Percentiles rank a stretch among this genome's conserved stretches.
Conservation (phyloP, 768 basidiomycete species). For the Macrolepiota dolichaula region DNA sequence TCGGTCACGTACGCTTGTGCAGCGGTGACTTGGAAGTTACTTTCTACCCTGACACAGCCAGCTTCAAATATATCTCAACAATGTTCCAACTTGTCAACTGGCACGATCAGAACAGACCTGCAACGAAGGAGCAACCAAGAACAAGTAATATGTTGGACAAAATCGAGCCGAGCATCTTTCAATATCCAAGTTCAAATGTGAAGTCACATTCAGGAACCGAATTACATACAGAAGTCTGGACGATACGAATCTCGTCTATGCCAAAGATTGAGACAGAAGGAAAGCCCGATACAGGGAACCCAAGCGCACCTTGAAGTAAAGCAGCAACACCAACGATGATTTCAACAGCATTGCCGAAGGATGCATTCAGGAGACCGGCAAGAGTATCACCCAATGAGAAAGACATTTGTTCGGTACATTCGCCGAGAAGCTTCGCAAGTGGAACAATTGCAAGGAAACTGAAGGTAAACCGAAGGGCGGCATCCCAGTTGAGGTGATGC, state of each 20-base stretch:
- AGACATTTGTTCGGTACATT: slow-evolving; percentile 80
- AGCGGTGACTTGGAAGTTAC: slow-evolving; percentile 76
- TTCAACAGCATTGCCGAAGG: slow-evolving; percentile 82
- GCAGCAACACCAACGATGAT: slow-evolving; percentile 90
- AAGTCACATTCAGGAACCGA: not conserved
- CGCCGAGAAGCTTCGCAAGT: slow-evolving; percentile 81
- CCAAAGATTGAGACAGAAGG: slow-evolving; percentile 10
- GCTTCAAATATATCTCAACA: slow-evolving; percentile 31
- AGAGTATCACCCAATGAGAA: slow-evolving; percentile 78
- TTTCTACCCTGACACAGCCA: slow-evolving; percentile 63
- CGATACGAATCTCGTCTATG: slow-evolving; percentile 77
- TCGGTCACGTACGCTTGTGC: slow-evolving; percentile 73
- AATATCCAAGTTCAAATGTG: not conserved
- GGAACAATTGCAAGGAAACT: slow-evolving; percentile 85
- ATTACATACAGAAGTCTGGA: slow-evolving; percentile 77
- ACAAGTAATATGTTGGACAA: slow-evolving; percentile 89
- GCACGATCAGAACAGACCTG: slow-evolving; percentile 40
- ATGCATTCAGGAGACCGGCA: slow-evolving; percentile 83
- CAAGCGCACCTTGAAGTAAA: slow-evolving; percentile 59
- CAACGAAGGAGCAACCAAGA: slow-evolving; percentile 87
- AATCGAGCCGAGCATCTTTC: slow-evolving; percentile 85
- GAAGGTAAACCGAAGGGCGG: slow-evolving; percentile 66
- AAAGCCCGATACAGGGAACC: not conserved
- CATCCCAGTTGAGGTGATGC: slow-evolving; percentile 72
- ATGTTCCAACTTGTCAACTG: not conserved